Conservation (phyloP, 371 early-diverging fungal genomes). For the Capillidium rhysosporum region DNA sequence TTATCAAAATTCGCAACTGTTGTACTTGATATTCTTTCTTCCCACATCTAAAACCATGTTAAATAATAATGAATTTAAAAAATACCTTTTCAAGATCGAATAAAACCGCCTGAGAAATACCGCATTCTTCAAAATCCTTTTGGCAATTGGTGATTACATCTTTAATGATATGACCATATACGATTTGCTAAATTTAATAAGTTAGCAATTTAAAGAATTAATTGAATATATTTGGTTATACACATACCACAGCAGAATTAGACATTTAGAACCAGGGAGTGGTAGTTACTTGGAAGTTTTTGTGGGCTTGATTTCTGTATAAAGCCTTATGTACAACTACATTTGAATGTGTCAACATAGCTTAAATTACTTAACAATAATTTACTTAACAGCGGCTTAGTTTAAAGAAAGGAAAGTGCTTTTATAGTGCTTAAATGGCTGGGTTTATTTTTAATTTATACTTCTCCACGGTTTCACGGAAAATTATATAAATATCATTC, state of each 20-base stretch:
- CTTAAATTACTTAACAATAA: no score
- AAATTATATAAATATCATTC: no score
- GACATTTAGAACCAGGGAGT: constrained; percentile 1
- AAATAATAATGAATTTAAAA: not conserved
- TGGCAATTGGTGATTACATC: constrained; percentile 81
- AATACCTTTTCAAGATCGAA: constrained; percentile 67
- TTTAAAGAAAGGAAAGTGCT: no score
- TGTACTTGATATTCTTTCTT: constrained; percentile 53
- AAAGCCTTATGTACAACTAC: no score
- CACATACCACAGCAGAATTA: constrained; percentile 5
- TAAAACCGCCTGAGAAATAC: constrained; percentile 70
- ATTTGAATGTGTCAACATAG: no score
- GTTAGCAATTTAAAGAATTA: not conserved
- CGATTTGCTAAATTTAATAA: constrained; percentile 21
- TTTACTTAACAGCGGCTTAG: no score
- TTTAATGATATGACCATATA: constrained; percentile 80
- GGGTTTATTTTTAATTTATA: no score
- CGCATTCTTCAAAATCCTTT: constrained; percentile 76
- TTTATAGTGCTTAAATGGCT: no score
- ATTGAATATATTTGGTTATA: not conserved
- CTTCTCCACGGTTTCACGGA: no score
- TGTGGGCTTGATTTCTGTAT: no score
- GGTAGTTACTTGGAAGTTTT: no score
- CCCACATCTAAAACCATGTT: constrained; percentile 42
- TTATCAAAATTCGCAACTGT: constrained; percentile 52